Base-by-base conservation (phyloP, 176 grass and related monocot genomes). In the Paspalum notatum region DNA sequence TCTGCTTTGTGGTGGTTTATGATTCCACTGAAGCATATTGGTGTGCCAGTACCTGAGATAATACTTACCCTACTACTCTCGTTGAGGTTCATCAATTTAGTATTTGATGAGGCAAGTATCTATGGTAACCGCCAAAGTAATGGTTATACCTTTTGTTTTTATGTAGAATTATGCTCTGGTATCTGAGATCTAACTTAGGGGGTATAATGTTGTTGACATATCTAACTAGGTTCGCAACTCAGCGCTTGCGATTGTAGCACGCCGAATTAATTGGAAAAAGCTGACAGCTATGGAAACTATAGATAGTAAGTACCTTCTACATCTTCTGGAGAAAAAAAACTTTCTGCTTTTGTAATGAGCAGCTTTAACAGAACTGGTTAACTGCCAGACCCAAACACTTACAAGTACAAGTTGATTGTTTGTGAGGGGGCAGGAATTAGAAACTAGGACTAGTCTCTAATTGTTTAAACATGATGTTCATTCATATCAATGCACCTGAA, bases 1-100 rank as follows among this genome's bases (percentile, higher is more conserved):
- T 98, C 91, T 88, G 96, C 96, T 72, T 48, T 98, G 25, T 83
- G 90, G 88, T 98, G 96, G 96, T 91, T 98, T 90, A 93, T 95
- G 90, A 69, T 82, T 88, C 96, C 96, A 64, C 64, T 98, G 72
- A 85, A 83, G 53, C 71, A 81, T 66, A 83, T 95, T 40, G 92
- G 96, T 67, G 90, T 89, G 49, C 92, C 92, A 58, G 92, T 95
- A 72, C 83, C 90, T 38, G 92, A 98, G 89, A 98, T 93, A 82
- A 86, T 90, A 86, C 90, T 98, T 74, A 98, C 90, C 27, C 86
- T 98, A 9, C 79, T 98, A 68, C 84, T 98, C 80, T 98, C 96
- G 51, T 82, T 98, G 82, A 98, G 92, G 79, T 95, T 98, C 77
- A 91, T 98, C 75, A 95, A 89, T 88, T 89, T 98, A 68, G 96